Conservation (phyloP, 148 eudicot genomes). For the Spergularia marina region DNA sequence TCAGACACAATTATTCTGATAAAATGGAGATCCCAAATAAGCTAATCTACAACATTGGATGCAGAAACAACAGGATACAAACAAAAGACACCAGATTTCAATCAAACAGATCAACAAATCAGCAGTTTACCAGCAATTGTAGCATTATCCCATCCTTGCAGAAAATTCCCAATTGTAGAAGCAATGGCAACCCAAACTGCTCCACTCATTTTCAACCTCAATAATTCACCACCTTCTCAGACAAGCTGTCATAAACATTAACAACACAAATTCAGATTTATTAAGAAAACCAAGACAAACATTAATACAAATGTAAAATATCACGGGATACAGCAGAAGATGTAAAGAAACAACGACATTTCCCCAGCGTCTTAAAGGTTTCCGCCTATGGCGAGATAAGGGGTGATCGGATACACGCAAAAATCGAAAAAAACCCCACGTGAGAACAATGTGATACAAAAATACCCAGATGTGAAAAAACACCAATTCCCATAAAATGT, state of each 20-base stretch:
- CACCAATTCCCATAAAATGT: not conserved
- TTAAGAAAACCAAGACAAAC: constrained; percentile 8
- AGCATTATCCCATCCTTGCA: constrained; percentile 70
- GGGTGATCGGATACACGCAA: too few species aligned
- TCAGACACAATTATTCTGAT: not conserved
- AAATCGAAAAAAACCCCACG: not conserved
- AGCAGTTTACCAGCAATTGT: constrained; percentile 43
- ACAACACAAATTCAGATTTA: not conserved
- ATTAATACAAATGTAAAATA: not conserved
- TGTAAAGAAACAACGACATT: not conserved
- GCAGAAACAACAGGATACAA: not conserved
- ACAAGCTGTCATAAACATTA: constrained; percentile 17
- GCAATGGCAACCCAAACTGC: constrained; percentile 57
- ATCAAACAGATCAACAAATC: not conserved
- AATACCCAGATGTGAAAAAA: constrained; percentile 25
- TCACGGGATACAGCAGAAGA: not conserved
- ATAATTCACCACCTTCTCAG: constrained; percentile 7
- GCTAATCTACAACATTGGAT: not conserved
- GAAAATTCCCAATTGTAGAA: constrained; percentile 52
- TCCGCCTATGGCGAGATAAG: too few species aligned
- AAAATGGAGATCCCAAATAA: not conserved
- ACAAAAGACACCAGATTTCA: not conserved
- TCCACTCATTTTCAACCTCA: constrained; percentile 43
- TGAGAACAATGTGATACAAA: not conserved
- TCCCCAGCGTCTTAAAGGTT: too few species aligned